A percentile compares a stretch with the other conserved stretches of the same genome.
Conservation (phyloP, 2,329 filamentous ascomycete species). For the Xylaria polymorpha region DNA sequence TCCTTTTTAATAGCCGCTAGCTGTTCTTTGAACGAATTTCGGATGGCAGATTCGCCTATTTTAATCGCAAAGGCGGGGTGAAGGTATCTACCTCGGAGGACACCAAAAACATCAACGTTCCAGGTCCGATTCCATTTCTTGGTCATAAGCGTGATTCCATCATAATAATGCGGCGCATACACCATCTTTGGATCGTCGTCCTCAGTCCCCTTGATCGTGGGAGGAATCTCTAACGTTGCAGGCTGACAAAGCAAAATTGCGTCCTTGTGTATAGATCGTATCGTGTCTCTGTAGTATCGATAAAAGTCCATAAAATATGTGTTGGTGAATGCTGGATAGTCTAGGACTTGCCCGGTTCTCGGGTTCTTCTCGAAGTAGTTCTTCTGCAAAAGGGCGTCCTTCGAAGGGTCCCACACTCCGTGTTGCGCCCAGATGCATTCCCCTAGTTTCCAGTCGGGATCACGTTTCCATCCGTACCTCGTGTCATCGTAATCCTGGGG, state of each 20-base stretch:
- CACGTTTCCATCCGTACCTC: slow-evolving; percentile 89
- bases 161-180: slow-evolving; percentile 96
- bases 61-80: slow-evolving; percentile 93
- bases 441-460: slow-evolving; percentile 90
- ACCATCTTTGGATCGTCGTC: slow-evolving; percentile 93
- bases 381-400: slow-evolving; percentile 80
- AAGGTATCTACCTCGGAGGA: slow-evolving; percentile 88
- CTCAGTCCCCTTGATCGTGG: slow-evolving; percentile 83
- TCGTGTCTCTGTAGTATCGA: slow-evolving; percentile 77
- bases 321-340: slow-evolving; percentile 90
- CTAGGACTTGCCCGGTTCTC: slow-evolving; percentile 75
- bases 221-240: slow-evolving; percentile 91
- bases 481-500: slow-evolving; percentile 85
- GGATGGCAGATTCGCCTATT: slow-evolving; percentile 90
- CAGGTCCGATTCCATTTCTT: slow-evolving; percentile 99
- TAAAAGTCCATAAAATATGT: slow-evolving; percentile 91
- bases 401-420: slow-evolving; percentile 88
- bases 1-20: slow-evolving; percentile 85
- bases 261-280: slow-evolving; percentile 80
- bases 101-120: slow-evolving; percentile 95
- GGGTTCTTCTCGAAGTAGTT: slow-evolving; percentile 88
- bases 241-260: slow-evolving; percentile 92
- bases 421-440: slow-evolving; percentile 97
- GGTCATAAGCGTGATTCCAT: slow-evolving; percentile 94
- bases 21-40: slow-evolving; percentile 92